These are phyloP conservation scores for Arabidopsis thaliana DNA, from an alignment of 345 rosid genomes.

Conservation along the genomic window TAIR10.1 NC_003074.8:17473501-17474000, in stretches of 20 bases:
- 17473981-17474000: conserved; percentile 36
- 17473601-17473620: conserved; percentile 95
- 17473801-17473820: conserved; percentile 62
- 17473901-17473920: conserved; percentile 61
- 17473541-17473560: conserved; percentile 70
- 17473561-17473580: conserved; percentile 74
- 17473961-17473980: conserved; percentile 32
- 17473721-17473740: conserved; percentile 68
- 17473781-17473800: conserved; percentile 84
- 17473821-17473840: conserved; percentile 80
- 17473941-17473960: conserved; percentile 5
- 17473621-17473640: conserved; percentile 80
- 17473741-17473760: conserved; percentile 69
- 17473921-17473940: conserved; percentile 86
- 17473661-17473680: conserved; percentile 94
- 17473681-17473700: conserved; percentile 85
- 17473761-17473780: conserved; percentile 73
- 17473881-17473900: conserved; percentile 81
- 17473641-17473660: conserved; percentile 92
- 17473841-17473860: conserved; percentile 82
- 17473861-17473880: conserved; percentile 72
- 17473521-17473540: conserved; percentile 95
- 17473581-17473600: conserved; percentile 91
- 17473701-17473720: conserved; percentile 68
- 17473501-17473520: conserved; percentile 67